Evolutionary conservation across 257 asterid species (phyloP).

Genomic region (Schizonepeta tenuifolia): DNA sequence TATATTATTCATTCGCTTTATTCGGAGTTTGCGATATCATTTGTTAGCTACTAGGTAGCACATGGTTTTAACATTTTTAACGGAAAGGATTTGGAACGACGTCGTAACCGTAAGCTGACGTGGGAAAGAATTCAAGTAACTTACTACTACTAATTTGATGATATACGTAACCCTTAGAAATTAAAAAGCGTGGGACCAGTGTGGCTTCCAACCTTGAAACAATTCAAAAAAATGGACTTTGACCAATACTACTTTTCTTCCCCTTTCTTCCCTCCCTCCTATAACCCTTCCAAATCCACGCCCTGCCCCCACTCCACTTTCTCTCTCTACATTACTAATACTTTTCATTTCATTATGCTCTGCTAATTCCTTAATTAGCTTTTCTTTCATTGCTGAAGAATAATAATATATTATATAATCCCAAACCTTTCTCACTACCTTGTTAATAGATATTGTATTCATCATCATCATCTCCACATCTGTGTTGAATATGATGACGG

Average conservation of each 20-base stretch:
- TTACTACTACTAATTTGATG: too few species aligned
- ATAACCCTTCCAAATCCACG: not conserved
- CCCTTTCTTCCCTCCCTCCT: not conserved
- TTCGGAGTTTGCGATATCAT: too few species aligned
- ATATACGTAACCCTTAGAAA: not conserved
- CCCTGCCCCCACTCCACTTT: not conserved
- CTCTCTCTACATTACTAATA: conserved; percentile 30
- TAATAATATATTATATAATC: too few species aligned
- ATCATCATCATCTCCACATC: conserved; percentile 28
- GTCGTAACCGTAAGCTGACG: too few species aligned
- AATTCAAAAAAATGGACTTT: conserved; percentile 64
- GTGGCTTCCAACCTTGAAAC: conserved; percentile 58
- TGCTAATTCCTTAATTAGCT: too few species aligned
- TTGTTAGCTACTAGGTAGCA: too few species aligned
- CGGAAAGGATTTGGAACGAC: too few species aligned
- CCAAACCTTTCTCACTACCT: conserved; percentile 18
- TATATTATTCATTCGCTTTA: too few species aligned
- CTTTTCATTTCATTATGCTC: too few species aligned
- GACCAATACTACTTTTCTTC: conserved; percentile 53
- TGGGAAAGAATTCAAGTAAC: too few species aligned
- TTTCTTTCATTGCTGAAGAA: too few species aligned
- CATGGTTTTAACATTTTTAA: too few species aligned
- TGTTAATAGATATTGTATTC: not conserved
- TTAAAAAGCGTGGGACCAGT: conserved; percentile 12
- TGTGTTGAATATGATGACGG: not conserved